Evolutionary conservation across 176 grass and related monocot genomes (phyloP).

Genomic region (Secale cereale): DNA sequence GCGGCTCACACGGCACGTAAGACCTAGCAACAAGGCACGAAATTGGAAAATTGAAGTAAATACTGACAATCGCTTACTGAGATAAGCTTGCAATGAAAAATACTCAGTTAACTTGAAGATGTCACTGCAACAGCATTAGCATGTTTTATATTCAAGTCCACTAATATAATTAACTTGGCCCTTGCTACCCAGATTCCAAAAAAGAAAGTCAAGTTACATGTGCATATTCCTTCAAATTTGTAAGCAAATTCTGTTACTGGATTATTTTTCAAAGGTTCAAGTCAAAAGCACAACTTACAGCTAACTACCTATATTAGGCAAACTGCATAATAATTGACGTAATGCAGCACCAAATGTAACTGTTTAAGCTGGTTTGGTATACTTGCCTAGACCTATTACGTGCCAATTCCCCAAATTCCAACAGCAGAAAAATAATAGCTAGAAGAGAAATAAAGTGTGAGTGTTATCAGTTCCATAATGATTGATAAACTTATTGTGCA

Average conservation of each 20-base stretch:
- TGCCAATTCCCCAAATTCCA: background rate
- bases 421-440: background rate
- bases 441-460: background rate
- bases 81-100: background rate
- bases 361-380: background rate
- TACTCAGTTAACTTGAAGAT: background rate
- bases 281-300: background rate
- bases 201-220: background rate
- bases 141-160: background rate
- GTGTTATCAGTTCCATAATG: background rate
- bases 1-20: conserved; percentile 34
- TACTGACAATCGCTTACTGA: background rate
- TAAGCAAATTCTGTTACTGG: background rate
- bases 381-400: background rate
- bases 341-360: background rate
- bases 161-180: background rate
- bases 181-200: background rate
- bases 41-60: conserved; percentile 24
- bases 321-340: background rate
- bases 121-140: background rate
- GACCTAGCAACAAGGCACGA: conserved; percentile 28
- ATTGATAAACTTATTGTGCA: background rate
- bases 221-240: background rate
- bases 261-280: background rate
- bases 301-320: background rate